phyloP scores from a whole-genome alignment of 768 basidiomycete species.

The Terana coerulea region DNA sequence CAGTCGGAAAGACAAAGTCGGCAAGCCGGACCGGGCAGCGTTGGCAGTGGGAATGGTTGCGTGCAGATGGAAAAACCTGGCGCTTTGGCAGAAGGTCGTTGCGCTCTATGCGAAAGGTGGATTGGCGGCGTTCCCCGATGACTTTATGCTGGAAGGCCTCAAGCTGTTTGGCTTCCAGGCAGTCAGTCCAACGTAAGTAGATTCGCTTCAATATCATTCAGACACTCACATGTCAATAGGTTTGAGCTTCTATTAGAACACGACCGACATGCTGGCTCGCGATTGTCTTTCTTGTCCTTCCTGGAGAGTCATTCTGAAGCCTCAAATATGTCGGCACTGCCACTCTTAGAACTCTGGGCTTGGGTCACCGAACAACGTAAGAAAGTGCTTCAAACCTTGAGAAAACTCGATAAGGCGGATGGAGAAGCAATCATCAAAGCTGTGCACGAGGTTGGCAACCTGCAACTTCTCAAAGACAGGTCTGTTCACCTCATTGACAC shows the following conservation, averaged over 20 bases:
- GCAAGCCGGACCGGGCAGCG: not conserved
- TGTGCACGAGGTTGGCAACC: not conserved
- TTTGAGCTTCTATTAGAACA: too few species aligned
- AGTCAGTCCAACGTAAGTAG: slow-evolving; percentile 4
- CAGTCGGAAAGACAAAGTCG: not conserved
- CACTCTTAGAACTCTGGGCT: not conserved
- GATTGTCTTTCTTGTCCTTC: not conserved
- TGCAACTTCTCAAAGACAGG: not conserved
- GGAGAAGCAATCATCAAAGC: not conserved
- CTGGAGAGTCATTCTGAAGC: not conserved
- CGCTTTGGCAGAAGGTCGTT: slow-evolving; percentile 11
- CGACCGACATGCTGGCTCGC: not conserved
- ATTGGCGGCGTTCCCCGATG: not conserved
- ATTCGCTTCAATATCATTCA: too few species aligned
- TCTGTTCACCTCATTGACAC: not conserved
- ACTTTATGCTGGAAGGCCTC: too few species aligned
- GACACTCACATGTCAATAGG: too few species aligned
- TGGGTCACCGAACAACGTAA: not conserved
- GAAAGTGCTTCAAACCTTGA: not conserved
- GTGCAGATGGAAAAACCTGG: not conserved
- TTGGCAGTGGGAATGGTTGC: slow-evolving; percentile 10
- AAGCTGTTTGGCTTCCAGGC: slow-evolving; percentile 11
- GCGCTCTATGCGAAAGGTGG: slow-evolving; percentile 4
- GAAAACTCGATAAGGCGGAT: not conserved
- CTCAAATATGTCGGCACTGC: too few species aligned